Evolutionary conservation across 768 basidiomycete genomes (phyloP), one percentile per base, ranked within the genome.

Genomic region (Suillus occidentalis): DNA sequence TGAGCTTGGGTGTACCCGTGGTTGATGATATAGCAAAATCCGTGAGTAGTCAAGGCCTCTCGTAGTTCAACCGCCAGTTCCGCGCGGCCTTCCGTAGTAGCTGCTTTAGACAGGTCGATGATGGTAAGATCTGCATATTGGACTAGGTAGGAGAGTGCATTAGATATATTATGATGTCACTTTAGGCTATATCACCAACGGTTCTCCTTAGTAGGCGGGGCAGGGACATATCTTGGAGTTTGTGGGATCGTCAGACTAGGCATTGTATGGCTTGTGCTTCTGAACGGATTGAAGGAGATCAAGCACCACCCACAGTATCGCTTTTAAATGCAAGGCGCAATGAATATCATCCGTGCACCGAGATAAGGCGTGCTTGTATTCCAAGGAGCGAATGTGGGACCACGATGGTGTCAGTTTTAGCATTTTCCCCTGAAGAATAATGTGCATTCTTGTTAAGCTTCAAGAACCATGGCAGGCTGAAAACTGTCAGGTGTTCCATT

Each of bases 61-160:
- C 75, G 72, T 2, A 82, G 77, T 64, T 81, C 73, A 6, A 70
- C 59, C 0, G 80, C 78, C 1, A 86, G 73, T 43, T 72, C 74
- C 1, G 70, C 67, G 2, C 80, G 77, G 7, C 77, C 82, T 66
- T 82, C 77, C 0, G 70, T 69, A 12, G 79, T 82, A 0, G 61
- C 55, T 3, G 74, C 77, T 56, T 78, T 73, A 6, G 83, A 75
- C n/a, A 87, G 68, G 66, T 86, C 85, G 58, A 86, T 78, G 53
- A 83, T 73, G 1, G 82, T 74, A 8, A 87, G 76, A 45, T 84
- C 81, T 7, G 84, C 85, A 69, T 73, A 79, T 28, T 78, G 75
- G 64, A 78, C 78, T 79, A 61, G 4, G 25, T 28, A 40, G 20
- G 36, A n/a, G 61, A 72, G 60, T 68, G 31, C 64, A 77, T 76